Evolutionary conservation across 345 rosid genomes (phyloP).

Genomic region (Limnanthes douglasii): DNA sequence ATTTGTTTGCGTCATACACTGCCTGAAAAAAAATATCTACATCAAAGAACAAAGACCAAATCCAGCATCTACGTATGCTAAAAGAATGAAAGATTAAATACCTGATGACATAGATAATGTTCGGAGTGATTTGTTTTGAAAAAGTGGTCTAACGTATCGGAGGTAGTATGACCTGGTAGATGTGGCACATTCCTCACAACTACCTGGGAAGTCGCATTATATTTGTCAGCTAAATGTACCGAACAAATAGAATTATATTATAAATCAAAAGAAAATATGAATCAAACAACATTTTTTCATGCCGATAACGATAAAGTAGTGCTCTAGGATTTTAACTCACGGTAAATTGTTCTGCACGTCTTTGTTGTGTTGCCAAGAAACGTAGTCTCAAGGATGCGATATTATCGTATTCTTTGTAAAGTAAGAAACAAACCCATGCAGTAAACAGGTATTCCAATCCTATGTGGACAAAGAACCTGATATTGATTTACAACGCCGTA

Average conservation of each 20-base stretch:
- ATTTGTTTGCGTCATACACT: constrained; percentile 72
- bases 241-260: too few relatives aligned
- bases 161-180: constrained; percentile 32
- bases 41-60: constrained; percentile 1
- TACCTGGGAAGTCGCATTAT: constrained; percentile 35
- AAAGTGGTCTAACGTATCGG: constrained; percentile 62
- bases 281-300: neutral
- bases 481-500: constrained; percentile 6
- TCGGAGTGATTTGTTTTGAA: constrained; percentile 75
- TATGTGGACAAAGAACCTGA: constrained; percentile 90
- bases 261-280: too few relatives aligned
- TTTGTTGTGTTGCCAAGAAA: constrained; percentile 63
- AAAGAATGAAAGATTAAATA: constrained; percentile 6
- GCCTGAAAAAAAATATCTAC: constrained; percentile 29
- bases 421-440: constrained; percentile 81
- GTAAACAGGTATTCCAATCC: constrained; percentile 76
- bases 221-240: neutral
- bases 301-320: neutral
- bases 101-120: constrained; percentile 90
- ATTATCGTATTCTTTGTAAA: constrained; percentile 69
- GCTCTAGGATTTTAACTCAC: constrained; percentile 30
- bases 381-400: constrained; percentile 69
- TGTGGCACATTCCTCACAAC: constrained; percentile 79
- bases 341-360: constrained; percentile 85
- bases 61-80: too few relatives aligned